phyloP scores from a whole-genome alignment of 2,329 filamentous ascomycete species.

The Fusarium caatingaense region DNA sequence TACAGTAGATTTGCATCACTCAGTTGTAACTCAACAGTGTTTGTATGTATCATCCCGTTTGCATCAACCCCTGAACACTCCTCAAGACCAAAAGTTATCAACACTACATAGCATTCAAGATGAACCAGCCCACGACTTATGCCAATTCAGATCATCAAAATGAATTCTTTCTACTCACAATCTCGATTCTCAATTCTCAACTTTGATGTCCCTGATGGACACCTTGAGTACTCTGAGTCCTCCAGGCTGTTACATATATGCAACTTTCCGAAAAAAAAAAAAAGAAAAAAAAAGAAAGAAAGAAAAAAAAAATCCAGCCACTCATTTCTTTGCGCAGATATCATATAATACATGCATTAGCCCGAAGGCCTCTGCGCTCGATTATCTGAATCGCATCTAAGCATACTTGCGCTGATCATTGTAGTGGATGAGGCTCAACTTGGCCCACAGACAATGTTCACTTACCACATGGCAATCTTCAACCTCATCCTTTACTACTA shows the following conservation, averaged over 20 bases:
- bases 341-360: not conserved
- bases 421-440: slow-evolving; percentile 28
- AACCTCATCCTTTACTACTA: not conserved
- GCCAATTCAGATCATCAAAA: not conserved
- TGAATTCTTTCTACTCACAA: not conserved
- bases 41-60: slow-evolving; percentile 6
- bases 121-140: not conserved
- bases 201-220: not conserved
- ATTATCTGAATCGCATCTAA: not conserved
- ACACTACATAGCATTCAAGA: not conserved
- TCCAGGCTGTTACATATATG: not conserved
- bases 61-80: not conserved
- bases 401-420: not conserved
- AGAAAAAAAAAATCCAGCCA: not conserved
- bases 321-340: not conserved
- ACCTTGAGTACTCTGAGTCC: not conserved
- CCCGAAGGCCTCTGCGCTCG: not conserved
- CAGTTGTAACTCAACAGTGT: not conserved
- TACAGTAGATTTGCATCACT: not conserved
- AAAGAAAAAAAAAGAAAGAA: too few relatives aligned
- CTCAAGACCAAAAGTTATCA: not conserved
- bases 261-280: not conserved
- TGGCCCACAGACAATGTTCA: not conserved
- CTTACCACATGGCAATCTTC: slow-evolving; percentile 6
- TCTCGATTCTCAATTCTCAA: not conserved